Evolutionary conservation across 2,329 filamentous ascomycete species (phyloP).

Genomic region (Aureobasidium lini): DNA sequence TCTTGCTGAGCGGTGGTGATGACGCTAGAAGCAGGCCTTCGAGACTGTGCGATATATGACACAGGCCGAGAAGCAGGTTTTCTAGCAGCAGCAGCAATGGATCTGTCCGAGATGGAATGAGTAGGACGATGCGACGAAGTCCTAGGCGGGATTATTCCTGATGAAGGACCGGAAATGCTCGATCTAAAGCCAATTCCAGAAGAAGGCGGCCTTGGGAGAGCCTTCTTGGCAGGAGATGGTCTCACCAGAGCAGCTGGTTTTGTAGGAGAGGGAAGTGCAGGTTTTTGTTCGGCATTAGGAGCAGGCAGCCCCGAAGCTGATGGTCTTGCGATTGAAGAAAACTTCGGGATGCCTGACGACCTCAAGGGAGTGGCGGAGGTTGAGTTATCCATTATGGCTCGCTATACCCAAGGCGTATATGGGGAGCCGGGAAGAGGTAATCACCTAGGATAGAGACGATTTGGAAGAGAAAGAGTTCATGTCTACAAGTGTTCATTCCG

Average conservation of each 20-base stretch:
- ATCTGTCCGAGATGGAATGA: background rate
- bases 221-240: conserved; percentile 3
- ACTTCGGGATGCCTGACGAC: conserved; percentile 11
- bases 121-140: conserved; percentile 7
- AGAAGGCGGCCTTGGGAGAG: conserved; percentile 1
- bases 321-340: conserved; percentile 15
- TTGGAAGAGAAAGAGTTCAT: background rate
- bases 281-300: conserved; percentile 5
- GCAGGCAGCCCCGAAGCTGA: conserved; percentile 12
- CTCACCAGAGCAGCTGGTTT: conserved; percentile 3
- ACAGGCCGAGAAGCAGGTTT: conserved; percentile 7
- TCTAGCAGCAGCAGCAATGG: background rate
- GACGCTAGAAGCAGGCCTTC: background rate
- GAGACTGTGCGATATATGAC: conserved; percentile 5
- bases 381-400: conserved; percentile 28
- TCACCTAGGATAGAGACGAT: background rate
- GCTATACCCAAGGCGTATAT: conserved; percentile 25
- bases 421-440: background rate
- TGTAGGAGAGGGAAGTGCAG: conserved; percentile 2
- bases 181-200: conserved; percentile 16
- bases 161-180: background rate
- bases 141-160: conserved; percentile 1
- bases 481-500: conserved; percentile 1
- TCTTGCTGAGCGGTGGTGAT: conserved; percentile 18
- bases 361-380: conserved; percentile 13